These are phyloP conservation scores for Cryphonectria radicalis DNA, from an alignment of 2,329 filamentous ascomycete species.

Conservation along the genomic window DNA sequence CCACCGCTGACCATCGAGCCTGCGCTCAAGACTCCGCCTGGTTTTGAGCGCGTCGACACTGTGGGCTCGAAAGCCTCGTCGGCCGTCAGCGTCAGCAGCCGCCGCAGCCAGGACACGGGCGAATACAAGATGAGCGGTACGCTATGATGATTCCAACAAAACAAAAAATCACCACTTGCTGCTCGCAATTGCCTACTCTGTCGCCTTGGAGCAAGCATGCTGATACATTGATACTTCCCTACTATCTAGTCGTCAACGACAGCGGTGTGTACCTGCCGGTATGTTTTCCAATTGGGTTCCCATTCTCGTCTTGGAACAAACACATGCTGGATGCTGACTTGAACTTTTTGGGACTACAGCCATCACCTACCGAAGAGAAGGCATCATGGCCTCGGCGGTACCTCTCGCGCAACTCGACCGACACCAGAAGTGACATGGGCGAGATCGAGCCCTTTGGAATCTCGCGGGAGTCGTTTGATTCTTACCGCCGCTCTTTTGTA, in stretches of 20 bases:
- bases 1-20: conserved; percentile 44
- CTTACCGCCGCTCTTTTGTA: conserved; percentile 94
- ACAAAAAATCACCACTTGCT: background rate
- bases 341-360: conserved; percentile 51
- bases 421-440: conserved; percentile 63
- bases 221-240: background rate
- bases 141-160: conserved; percentile 36
- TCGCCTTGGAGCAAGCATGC: background rate
- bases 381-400: conserved; percentile 71
- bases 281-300: conserved; percentile 42
- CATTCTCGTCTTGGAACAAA: background rate
- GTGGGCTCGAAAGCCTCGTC: conserved; percentile 66
- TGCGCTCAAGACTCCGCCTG: conserved; percentile 44
- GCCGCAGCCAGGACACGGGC: conserved; percentile 63
- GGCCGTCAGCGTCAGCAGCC: conserved; percentile 63
- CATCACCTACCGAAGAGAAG: conserved; percentile 79
- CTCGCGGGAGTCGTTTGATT: conserved; percentile 95
- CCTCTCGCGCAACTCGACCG: conserved; percentile 58
- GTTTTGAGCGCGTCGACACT: conserved; percentile 66
- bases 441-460: conserved; percentile 95
- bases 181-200: background rate
- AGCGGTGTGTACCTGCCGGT: conserved; percentile 94
- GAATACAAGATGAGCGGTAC: conserved; percentile 83
- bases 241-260: conserved; percentile 81
- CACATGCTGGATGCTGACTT: background rate